Evolutionary conservation across 2,329 filamentous ascomycete species (phyloP).

Genomic region (Pezicula radicicola): DNA sequence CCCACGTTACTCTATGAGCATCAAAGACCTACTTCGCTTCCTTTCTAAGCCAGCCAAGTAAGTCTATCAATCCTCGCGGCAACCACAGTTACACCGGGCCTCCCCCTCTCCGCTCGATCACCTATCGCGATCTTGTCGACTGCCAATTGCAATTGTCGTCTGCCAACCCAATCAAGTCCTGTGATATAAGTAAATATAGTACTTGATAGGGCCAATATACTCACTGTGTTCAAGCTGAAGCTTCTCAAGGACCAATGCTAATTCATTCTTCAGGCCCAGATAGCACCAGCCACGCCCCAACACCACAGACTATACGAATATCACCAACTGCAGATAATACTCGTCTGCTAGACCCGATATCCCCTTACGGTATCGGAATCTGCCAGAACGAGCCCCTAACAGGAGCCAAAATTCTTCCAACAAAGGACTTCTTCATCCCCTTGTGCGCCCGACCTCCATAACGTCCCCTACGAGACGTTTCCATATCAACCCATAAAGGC

Average conservation of each 20-base stretch:
- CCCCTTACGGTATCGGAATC: slow-evolving; percentile 79
- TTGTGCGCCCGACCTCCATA: slow-evolving; percentile 89
- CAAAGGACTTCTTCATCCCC: slow-evolving; percentile 77
- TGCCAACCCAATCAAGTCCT: no score
- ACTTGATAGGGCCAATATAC: no score
- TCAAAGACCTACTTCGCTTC: slow-evolving; percentile 85
- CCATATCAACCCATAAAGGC: slow-evolving; percentile 56
- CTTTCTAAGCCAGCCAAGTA: slow-evolving; percentile 94
- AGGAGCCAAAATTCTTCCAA: slow-evolving; percentile 84
- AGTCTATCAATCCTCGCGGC: slow-evolving; percentile 31
- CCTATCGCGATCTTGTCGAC: neutral
- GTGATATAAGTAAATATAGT: no score
- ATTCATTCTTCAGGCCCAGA: slow-evolving; percentile 42
- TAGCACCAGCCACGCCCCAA: slow-evolving; percentile 51
- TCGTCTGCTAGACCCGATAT: slow-evolving; percentile 86
- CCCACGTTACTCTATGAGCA: slow-evolving; percentile 72
- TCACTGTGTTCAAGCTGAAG: no score
- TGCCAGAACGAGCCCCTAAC: slow-evolving; percentile 59
- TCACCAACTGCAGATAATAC: slow-evolving; percentile 52
- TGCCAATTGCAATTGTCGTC: slow-evolving; percentile 1
- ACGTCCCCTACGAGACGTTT: slow-evolving; percentile 71
- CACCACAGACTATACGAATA: slow-evolving; percentile 20
- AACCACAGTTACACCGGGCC: neutral
- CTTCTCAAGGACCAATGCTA: slow-evolving; percentile 2
- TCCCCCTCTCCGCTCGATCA: no score